These are phyloP conservation scores for Cyberlindnera euphorbiae DNA, from an alignment of 805 yeast species.

Conservation along the genomic window DNA sequence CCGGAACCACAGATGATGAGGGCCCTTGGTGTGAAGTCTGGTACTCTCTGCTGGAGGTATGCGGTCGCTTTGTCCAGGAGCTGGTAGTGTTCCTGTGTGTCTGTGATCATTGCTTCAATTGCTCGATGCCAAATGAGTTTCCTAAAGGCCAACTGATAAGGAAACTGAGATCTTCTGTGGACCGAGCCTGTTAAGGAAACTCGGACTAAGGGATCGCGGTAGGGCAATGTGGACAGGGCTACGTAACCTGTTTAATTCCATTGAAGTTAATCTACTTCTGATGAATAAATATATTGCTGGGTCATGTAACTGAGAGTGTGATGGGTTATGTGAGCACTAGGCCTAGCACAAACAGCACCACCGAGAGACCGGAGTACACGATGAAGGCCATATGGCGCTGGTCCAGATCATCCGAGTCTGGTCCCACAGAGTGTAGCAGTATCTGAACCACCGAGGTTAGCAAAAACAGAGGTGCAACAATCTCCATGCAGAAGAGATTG, in stretches of 20 bases:
- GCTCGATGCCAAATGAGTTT: too few relatives aligned
- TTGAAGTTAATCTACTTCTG: too few relatives aligned
- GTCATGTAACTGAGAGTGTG: too few relatives aligned
- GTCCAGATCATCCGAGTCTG: constrained; percentile 5
- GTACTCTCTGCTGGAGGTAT: constrained; percentile 10
- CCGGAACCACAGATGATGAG: constrained; percentile 95
- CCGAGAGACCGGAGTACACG: constrained; percentile 8
- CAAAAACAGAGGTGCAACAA: constrained; percentile 30
- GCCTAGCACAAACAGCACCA: constrained; percentile 24
- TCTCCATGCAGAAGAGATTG: constrained; percentile 24
- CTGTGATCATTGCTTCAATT: constrained; percentile 9
- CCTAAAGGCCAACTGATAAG: too few relatives aligned
- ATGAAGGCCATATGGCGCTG: constrained; percentile 3
- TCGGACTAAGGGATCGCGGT: too few relatives aligned
- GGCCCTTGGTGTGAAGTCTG: constrained; percentile 45
- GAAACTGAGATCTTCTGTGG: too few relatives aligned
- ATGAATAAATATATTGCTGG: too few relatives aligned
- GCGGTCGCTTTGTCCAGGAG: constrained; percentile 17
- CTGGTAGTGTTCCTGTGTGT: constrained; percentile 11
- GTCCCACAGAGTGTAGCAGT: constrained; percentile 10
- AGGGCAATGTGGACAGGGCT: too few relatives aligned
- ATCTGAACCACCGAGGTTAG: constrained; percentile 13
- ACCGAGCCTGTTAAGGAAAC: too few relatives aligned
- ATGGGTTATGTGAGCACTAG: constrained; percentile 14
- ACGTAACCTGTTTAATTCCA: too few relatives aligned